Evolutionary conservation across 106 monocot genomes (phyloP).

Genomic region (Dactylorhiza incarnata): DNA sequence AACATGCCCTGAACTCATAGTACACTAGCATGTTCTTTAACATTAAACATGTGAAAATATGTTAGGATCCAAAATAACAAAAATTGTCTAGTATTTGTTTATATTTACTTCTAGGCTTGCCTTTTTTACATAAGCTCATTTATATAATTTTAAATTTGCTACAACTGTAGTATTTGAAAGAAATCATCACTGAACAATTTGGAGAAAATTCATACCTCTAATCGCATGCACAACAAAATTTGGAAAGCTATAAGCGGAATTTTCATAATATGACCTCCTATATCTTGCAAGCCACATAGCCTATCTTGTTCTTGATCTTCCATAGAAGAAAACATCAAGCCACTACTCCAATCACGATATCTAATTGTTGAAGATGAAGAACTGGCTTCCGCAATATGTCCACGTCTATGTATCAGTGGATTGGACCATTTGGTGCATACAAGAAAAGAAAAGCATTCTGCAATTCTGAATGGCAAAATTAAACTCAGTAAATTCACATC

Average conservation of each 20-base stretch:
- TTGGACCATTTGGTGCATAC: slow-evolving; percentile 98
- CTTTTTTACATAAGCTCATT: too few relatives aligned
- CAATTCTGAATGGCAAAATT: slow-evolving; percentile 49
- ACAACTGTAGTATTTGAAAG: too few relatives aligned
- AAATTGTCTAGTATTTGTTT: too few relatives aligned
- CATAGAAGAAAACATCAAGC: slow-evolving; percentile 54
- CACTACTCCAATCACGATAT: slow-evolving; percentile 78
- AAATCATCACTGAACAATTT: too few relatives aligned
- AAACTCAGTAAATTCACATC: background rate
- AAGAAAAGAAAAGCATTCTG: slow-evolving; percentile 94
- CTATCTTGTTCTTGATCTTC: slow-evolving; percentile 65
- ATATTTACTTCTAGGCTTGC: too few relatives aligned
- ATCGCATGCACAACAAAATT: slow-evolving; percentile 75
- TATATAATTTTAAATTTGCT: too few relatives aligned
- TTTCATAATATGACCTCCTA: slow-evolving; percentile 97
- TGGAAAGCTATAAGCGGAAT: slow-evolving; percentile 79
- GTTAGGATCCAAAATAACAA: too few relatives aligned
- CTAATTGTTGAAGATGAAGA: slow-evolving; percentile 69
- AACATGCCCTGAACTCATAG: too few relatives aligned
- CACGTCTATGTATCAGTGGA: slow-evolving; percentile 83
- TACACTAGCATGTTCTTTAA: too few relatives aligned
- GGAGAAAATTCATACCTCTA: slow-evolving; percentile 54
- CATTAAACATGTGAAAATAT: too few relatives aligned
- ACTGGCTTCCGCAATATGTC: slow-evolving; percentile 50
- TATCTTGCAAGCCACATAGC: slow-evolving; percentile 75